phyloP scores from a whole-genome alignment of 768 basidiomycete genomes.

The Boletellus sp. region DNA sequence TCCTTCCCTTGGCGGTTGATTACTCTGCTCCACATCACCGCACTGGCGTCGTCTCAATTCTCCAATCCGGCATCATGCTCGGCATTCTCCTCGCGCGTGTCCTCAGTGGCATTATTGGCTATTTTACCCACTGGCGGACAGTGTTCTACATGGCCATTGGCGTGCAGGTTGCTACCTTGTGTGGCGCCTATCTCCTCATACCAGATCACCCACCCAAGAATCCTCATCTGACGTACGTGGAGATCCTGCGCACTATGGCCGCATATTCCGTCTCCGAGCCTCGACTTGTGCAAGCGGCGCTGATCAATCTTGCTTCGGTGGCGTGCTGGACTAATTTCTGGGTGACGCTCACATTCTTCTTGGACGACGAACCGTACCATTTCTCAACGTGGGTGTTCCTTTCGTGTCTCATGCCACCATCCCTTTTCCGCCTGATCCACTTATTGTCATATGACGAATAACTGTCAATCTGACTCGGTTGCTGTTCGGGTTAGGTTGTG shows the following conservation, averaged over 20 bases:
- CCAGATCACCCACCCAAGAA: slow-evolving; percentile 43
- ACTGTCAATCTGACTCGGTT: neutral
- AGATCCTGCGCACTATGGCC: slow-evolving; percentile 37
- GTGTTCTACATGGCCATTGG: slow-evolving; percentile 44
- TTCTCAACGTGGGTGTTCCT: slow-evolving; percentile 30
- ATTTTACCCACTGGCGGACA: slow-evolving; percentile 39
- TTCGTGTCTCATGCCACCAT: neutral
- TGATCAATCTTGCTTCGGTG: slow-evolving; percentile 26
- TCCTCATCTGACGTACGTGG: slow-evolving; percentile 33
- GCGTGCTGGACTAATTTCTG: slow-evolving; percentile 35
- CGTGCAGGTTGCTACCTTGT: slow-evolving; percentile 27
- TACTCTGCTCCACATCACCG: slow-evolving; percentile 33
- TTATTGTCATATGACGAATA: neutral
- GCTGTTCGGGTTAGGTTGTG: slow-evolving; percentile 15
- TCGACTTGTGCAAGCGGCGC: slow-evolving; percentile 35
- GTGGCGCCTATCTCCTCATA: slow-evolving; percentile 29
- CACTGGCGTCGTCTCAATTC: slow-evolving; percentile 29
- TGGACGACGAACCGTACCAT: slow-evolving; percentile 39
- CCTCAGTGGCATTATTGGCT: slow-evolving; percentile 38
- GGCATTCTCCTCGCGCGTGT: slow-evolving; percentile 30
- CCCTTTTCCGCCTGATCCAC: neutral
- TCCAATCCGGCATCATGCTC: slow-evolving; percentile 28
- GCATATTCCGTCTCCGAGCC: slow-evolving; percentile 40
- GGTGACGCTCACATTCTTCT: slow-evolving; percentile 45
- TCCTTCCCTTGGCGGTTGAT: slow-evolving; percentile 45